Percentiles rank a stretch among this genome's conserved stretches.
Conservation (phyloP, 1,284 basidiomycete species). For the Mycena citricolor region DNA sequence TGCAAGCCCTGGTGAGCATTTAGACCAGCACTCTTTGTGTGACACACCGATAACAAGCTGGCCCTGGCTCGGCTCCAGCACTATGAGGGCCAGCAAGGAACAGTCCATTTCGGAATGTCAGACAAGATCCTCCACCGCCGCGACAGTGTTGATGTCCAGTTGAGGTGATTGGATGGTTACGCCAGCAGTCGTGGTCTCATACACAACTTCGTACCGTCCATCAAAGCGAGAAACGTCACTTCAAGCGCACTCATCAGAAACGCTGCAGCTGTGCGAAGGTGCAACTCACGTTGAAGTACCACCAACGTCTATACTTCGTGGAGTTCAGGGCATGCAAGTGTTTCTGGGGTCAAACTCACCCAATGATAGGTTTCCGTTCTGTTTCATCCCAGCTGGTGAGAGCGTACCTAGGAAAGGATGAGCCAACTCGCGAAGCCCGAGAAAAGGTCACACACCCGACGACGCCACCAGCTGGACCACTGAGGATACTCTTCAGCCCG, state of each 20-base stretch:
- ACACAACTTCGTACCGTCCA: constrained; percentile 84
- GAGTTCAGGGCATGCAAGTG: background rate
- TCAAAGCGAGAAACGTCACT: constrained; percentile 84
- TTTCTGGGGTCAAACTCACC: constrained; percentile 41
- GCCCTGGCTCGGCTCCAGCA: constrained; percentile 84
- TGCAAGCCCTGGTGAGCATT: constrained; percentile 29
- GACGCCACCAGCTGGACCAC: constrained; percentile 87
- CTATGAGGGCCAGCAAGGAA: constrained; percentile 84
- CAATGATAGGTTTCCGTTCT: constrained; percentile 69
- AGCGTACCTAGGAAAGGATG: constrained; percentile 41
- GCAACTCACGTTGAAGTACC: constrained; percentile 70
- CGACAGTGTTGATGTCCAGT: constrained; percentile 86
- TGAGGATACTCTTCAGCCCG: constrained; percentile 85
- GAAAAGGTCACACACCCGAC: constrained; percentile 55
- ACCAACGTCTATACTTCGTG: constrained; percentile 69
- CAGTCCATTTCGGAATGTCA: constrained; percentile 79
- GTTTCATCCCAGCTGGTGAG: constrained; percentile 79
- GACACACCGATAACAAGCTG: constrained; percentile 72
- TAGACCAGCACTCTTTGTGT: background rate
- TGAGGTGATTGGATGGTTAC: constrained; percentile 89
- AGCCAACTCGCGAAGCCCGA: background rate
- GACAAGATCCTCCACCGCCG: constrained; percentile 83
- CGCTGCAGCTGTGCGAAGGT: background rate
- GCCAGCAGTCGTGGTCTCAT: constrained; percentile 90
- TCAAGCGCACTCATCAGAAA: background rate